These are phyloP conservation scores for Tetrapisispora namnaoensis DNA, from an alignment of 805 yeast species.

Conservation along the genomic window DNA sequence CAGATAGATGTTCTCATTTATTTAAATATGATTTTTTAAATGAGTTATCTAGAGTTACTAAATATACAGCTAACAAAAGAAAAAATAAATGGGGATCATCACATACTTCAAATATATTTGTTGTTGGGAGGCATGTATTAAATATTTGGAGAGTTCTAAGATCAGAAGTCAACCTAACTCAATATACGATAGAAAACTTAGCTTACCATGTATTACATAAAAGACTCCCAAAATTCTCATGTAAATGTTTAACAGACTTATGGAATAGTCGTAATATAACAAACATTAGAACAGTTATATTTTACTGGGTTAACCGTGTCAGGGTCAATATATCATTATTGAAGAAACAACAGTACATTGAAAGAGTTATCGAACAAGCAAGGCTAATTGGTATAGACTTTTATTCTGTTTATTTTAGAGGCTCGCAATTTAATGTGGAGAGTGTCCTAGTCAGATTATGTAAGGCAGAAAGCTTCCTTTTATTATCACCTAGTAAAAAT, in stretches of 20 bases:
- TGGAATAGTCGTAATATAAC: slow-evolving; percentile 26
- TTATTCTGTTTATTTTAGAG: slow-evolving; percentile 75
- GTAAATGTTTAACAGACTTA: slow-evolving; percentile 39
- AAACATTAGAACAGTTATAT: slow-evolving; percentile 35
- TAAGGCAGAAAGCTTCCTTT: slow-evolving; percentile 61
- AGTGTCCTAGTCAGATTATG: slow-evolving; percentile 68
- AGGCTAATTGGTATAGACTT: slow-evolving; percentile 84
- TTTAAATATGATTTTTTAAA: slow-evolving; percentile 46
- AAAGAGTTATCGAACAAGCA: slow-evolving; percentile 71
- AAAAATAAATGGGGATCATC: slow-evolving; percentile 75
- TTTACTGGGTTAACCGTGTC: slow-evolving; percentile 36
- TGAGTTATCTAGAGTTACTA: slow-evolving; percentile 50
- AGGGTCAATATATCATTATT: slow-evolving; percentile 37
- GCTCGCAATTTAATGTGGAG: slow-evolving; percentile 92
- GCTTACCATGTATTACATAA: slow-evolving; percentile 57
- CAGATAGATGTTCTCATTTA: slow-evolving; percentile 46
- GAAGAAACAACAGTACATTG: slow-evolving; percentile 53
- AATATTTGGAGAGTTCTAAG: slow-evolving; percentile 78
- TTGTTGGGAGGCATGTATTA: slow-evolving; percentile 75
- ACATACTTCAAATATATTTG: slow-evolving; percentile 57
- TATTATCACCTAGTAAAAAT: slow-evolving; percentile 68
- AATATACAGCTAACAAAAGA: slow-evolving; percentile 40
- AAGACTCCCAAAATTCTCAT: slow-evolving; percentile 54
- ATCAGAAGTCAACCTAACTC: slow-evolving; percentile 49
- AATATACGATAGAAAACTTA: slow-evolving; percentile 70